Evolutionary conservation across 306 rosid species (phyloP), one percentile per base, ranked within the genome.

Genomic region (Rosa multiflora): DNA sequence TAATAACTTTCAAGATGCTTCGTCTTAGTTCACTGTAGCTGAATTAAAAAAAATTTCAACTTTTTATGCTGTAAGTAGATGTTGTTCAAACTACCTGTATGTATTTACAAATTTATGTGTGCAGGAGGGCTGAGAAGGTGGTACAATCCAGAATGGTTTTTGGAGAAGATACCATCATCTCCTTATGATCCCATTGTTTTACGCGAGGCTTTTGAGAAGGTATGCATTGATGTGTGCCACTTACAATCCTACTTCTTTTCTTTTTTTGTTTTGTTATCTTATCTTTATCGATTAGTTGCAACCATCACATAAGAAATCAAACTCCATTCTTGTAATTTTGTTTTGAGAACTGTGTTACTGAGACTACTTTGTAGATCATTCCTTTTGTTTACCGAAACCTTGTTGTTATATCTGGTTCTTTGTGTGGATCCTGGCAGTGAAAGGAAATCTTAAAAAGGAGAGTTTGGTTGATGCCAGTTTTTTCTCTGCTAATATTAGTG

Each of bases 101-200:
- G 0, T 73, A 43, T 73, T 32, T 74, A 37, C 5, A 8, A 48
- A 40, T 79, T 39, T 80, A 23, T 69, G 39, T 85, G 81, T 84
- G 71, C 87, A 95, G 99, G 97, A 88, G 96, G 67, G 55, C 80
- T 90, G 73, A 89, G 97, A 87, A 91, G 99, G 85, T 96, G 98
- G 98, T 93, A 91, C 85, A 96, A 90, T 82, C 98, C 99, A 40
- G 87, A 89, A 20, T 96, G 99, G 99, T 93, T 32, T 73, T 47
- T 85, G 11, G 96, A 93, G 89, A 77, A 74, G 40, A 83, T 88
- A 78, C 99, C 99, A 26, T 91, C 92, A n/a, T 59, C 85, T 78
- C 88, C 92, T 61, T 93, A 96, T 80, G 94, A 93, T 81, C 86
- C 94, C 18, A 42, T 75, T 17, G 40, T 87, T 84, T 72, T 96